Conservation (phyloP, 75 land plant genomes). For the Adiantum capillusveneris region DNA sequence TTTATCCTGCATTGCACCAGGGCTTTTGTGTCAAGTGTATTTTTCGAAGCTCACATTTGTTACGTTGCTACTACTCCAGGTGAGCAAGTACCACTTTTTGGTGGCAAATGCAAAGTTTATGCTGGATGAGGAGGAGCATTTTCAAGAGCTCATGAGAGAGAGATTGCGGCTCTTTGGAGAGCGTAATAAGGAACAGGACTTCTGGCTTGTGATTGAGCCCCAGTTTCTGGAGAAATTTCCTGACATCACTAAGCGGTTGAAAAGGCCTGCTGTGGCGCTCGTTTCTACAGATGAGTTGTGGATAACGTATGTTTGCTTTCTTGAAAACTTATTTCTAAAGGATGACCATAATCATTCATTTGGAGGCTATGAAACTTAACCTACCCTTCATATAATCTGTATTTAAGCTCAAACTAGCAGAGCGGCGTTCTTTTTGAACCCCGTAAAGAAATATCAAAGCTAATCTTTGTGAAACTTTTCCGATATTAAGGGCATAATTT, state of each 20-base stretch:
- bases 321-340: too few relatives aligned
- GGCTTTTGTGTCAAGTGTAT: too few relatives aligned
- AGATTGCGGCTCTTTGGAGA: slow-evolving; percentile 54
- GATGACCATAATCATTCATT: too few relatives aligned
- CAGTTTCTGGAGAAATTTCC: slow-evolving; percentile 91
- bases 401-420: too few relatives aligned
- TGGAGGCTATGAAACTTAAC: too few relatives aligned
- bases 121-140: slow-evolving; percentile 98
- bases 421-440: too few relatives aligned
- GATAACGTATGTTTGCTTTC: slow-evolving; percentile 78
- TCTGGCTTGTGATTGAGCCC: slow-evolving; percentile 95
- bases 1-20: too few relatives aligned
- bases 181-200: slow-evolving; percentile 71
- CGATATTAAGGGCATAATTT: too few relatives aligned
- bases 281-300: slow-evolving; percentile 81
- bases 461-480: too few relatives aligned
- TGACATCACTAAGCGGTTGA: slow-evolving; percentile 53
- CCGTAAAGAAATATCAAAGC: too few relatives aligned
- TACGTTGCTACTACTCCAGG: background rate
- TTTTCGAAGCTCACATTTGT: too few relatives aligned
- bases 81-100: slow-evolving; percentile 42
- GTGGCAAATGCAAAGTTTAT: slow-evolving; percentile 90
- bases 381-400: too few relatives aligned
- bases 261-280: slow-evolving; percentile 88
- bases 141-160: slow-evolving; percentile 82